Base-by-base conservation (phyloP, 2,329 filamentous ascomycete genomes). In the Colletotrichum tofieldiae region DNA sequence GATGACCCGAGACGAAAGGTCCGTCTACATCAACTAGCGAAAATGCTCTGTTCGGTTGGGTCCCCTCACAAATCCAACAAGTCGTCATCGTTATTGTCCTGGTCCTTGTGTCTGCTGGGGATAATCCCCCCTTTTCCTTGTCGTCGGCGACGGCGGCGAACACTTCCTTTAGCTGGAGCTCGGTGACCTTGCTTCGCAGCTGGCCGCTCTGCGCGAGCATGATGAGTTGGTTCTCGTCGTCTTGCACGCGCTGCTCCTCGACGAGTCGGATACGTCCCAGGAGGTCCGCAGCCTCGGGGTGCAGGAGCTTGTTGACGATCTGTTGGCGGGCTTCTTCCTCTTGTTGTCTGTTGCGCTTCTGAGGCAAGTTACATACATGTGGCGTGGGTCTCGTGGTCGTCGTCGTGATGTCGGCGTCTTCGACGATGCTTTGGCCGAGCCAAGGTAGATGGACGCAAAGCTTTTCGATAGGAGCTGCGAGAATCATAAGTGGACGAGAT, bases 191-290 rank as follows among this genome's bases (percentile, higher is more conserved):
- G 74, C 90, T 86, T 66, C 94, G 88, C 77, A 99, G 86, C 86
- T 98, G 96, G 32, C 96, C 95, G 32, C 92, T 90, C 78, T 95
- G 91, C 71, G 96, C 96, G 70, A 99, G 90, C 91, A 93, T 95
- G 82, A 99, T 95, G 68, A 99, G 89, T 62, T 96, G 86, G 87
- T 97, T 95, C 86, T 99, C 96, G 69, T 99, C 91, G 79, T 98
- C 95, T 73, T 89, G 90, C 45, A 96, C 96, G 78, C 96, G 94
- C 77, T 93, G 92, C 81, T 95, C 94, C 85, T 98, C 98, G 80
- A 99, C 96, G 73, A 99, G 91, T 41, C 96, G 93, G 84, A 99
- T 98, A 76, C 96, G 94, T 69, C 94, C 94, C 1, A 99, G 89
- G 18, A 96, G 93, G 85, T 99, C 96, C 73, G 94, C 93, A 23